A percentile compares a stretch with the other conserved stretches of the same genome.
phyloP scores from a whole-genome alignment of 148 eudicot species.

The Camellia granthamiana region DNA sequence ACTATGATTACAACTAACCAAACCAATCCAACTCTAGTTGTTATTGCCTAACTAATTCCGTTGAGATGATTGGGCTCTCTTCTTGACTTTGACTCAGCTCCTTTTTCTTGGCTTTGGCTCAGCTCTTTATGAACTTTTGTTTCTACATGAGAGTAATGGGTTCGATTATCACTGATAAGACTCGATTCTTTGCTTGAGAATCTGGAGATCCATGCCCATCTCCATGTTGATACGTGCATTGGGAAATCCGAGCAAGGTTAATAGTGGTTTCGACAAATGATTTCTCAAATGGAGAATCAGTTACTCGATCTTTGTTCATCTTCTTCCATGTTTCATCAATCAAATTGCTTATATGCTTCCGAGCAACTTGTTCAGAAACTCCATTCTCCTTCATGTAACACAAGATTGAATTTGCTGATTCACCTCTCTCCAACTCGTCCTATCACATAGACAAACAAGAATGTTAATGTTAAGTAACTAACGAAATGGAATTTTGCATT shows the following conservation, averaged over 20 bases:
- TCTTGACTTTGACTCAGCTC: too few species aligned
- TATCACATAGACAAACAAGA: too few species aligned
- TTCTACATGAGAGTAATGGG: constrained; percentile 8
- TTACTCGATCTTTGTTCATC: constrained; percentile 18
- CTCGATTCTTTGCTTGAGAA: constrained; percentile 10
- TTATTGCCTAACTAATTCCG: too few species aligned
- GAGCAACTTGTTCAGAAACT: constrained; percentile 21
- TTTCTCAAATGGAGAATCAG: constrained; percentile 3
- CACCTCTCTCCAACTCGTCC: constrained; percentile 32
- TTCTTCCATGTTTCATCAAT: constrained; percentile 33
- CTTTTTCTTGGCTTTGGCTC: too few species aligned
- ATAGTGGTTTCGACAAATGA: constrained; percentile 17
- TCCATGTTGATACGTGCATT: constrained; percentile 33
- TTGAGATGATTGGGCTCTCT: too few species aligned
- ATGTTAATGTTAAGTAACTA: too few species aligned
- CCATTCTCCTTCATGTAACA: constrained; percentile 31
- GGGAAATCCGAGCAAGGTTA: constrained; percentile 31
- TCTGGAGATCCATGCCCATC: constrained; percentile 36
- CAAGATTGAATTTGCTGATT: constrained; percentile 25
- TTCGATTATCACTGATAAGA: constrained; percentile 23
- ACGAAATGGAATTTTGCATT: too few species aligned
- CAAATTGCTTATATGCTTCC: constrained; percentile 20
- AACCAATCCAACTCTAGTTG: too few species aligned
- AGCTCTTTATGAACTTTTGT: too few species aligned
- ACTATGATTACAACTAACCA: too few species aligned